phyloP scores from a whole-genome alignment of 2,329 filamentous ascomycete genomes.

The Colletotrichum musicola region DNA sequence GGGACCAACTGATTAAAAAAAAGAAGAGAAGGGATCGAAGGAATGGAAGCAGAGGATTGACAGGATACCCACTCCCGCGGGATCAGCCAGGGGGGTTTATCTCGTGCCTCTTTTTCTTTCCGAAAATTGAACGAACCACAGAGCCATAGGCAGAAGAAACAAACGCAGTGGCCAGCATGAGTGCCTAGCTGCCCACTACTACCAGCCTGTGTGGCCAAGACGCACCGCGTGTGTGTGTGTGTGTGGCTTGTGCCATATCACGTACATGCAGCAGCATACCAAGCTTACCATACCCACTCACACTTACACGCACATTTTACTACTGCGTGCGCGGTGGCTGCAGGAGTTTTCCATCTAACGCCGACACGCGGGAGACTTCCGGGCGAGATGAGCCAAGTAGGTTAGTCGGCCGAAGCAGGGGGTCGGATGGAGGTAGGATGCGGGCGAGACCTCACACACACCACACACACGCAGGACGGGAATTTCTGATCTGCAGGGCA shows the following conservation, averaged over 20 bases:
- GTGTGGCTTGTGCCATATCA: background rate
- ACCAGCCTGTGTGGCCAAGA: slow-evolving; percentile 11
- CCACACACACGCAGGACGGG: background rate
- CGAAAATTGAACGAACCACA: slow-evolving; percentile 12
- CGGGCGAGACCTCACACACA: too few relatives aligned
- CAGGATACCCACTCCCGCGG: background rate
- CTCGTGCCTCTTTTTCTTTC: background rate
- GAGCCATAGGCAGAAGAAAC: background rate
- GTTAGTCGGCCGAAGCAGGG: slow-evolving; percentile 12
- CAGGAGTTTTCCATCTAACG: slow-evolving; percentile 8
- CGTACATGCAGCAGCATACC: background rate
- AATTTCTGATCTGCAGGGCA: background rate
- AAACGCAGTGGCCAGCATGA: slow-evolving; percentile 27
- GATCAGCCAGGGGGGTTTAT: slow-evolving; percentile 6
- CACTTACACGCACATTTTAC: background rate
- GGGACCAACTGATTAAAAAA: background rate
- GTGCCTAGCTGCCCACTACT: background rate
- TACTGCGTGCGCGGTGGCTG: background rate
- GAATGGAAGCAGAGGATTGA: too few relatives aligned
- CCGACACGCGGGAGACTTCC: slow-evolving; percentile 21
- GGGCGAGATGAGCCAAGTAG: slow-evolving; percentile 16
- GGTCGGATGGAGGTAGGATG: background rate
- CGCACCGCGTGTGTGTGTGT: slow-evolving; percentile 18
- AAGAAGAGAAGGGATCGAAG: background rate
- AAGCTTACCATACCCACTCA: background rate